Evolutionary conservation across 345 rosid genomes (phyloP), one percentile per base, ranked within the genome.

Genomic region (Populus simonii): DNA sequence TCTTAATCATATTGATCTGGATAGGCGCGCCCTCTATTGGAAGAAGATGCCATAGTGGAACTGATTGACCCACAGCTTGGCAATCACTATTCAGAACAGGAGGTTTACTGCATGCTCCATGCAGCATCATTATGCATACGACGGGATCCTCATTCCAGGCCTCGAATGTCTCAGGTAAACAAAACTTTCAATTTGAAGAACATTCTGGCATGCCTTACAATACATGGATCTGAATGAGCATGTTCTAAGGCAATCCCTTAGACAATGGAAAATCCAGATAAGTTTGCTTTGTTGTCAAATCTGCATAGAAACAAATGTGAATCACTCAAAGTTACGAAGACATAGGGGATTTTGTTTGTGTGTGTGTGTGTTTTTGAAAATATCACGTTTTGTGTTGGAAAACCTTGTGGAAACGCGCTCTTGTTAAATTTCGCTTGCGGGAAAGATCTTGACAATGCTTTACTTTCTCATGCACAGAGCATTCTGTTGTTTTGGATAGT

Each of bases 151-250:
- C 93, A 85, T 72, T 88, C 88, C 71, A 89, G 99, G 88, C 98
- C 98, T 70, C 97, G 99, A 8, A 90, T 96, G 96, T 94, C 99
- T 77, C 96, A 96, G 98, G 99, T 96, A 83, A 39, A 80, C 57
- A 39, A 83, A 77, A 27, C 51, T 47, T 31, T 49, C 15, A 31
- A 49, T 35, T 65, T 65, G 4, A 29, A 71, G 38, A 41, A 36
- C 13, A 18, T 3, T 47, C 43, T 72, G 66, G 25, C 43, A 66
- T 72, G 47, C 51, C 47, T 31, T 43, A 23, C 68, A 38, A 45
- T 63, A n/a, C 23, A 65, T 63, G 61, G 7, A 57, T 41, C 35
- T n/a, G 33, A 33, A 23, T 22, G 10, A 20, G 22, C 25, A 16
- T 36, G 8, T 55, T 39, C 20, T 25, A 25, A 12, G 65, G 27